Percentiles rank a stretch among this genome's conserved stretches.
phyloP scores from a whole-genome alignment of 2,329 filamentous ascomycete species.

The Trichoderma sp. region DNA sequence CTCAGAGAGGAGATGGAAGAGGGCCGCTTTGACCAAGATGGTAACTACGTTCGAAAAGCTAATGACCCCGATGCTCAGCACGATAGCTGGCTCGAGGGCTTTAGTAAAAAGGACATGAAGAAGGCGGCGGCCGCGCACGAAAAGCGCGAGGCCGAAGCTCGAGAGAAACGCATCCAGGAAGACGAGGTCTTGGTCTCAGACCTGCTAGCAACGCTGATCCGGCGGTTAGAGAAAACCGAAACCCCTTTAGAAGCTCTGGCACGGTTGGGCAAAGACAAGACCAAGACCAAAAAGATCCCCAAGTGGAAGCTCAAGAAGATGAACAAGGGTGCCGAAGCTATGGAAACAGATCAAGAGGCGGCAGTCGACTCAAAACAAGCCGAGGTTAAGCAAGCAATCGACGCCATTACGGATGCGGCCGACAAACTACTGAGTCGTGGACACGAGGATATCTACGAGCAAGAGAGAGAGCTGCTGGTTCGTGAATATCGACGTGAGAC shows the following conservation, averaged over 20 bases:
- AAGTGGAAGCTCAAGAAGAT: slow-evolving; percentile 70
- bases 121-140: slow-evolving; percentile 83
- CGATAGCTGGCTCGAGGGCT: slow-evolving; percentile 86
- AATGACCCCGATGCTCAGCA: slow-evolving; percentile 85
- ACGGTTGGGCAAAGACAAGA: slow-evolving; percentile 67
- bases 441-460: slow-evolving; percentile 86
- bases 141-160: slow-evolving; percentile 73
- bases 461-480: slow-evolving; percentile 77
- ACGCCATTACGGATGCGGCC: slow-evolving; percentile 82
- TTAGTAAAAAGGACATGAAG: slow-evolving; percentile 92
- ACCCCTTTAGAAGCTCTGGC: slow-evolving; percentile 85
- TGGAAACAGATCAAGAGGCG: slow-evolving; percentile 63
- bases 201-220: slow-evolving; percentile 69
- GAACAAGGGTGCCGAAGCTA: slow-evolving; percentile 52
- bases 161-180: slow-evolving; percentile 67
- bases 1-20: slow-evolving; percentile 88
- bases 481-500: slow-evolving; percentile 81
- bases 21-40: slow-evolving; percentile 83
- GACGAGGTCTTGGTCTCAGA: slow-evolving; percentile 73
- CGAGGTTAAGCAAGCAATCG: slow-evolving; percentile 68
- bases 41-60: slow-evolving; percentile 89
- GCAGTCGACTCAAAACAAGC: slow-evolving; percentile 64
- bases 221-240: slow-evolving; percentile 72
- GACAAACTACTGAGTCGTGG: slow-evolving; percentile 82
- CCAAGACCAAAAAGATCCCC: slow-evolving; percentile 57